phyloP scores from a whole-genome alignment of 176 grass and related monocot genomes.

The Tillandsia leiboldiana region DNA sequence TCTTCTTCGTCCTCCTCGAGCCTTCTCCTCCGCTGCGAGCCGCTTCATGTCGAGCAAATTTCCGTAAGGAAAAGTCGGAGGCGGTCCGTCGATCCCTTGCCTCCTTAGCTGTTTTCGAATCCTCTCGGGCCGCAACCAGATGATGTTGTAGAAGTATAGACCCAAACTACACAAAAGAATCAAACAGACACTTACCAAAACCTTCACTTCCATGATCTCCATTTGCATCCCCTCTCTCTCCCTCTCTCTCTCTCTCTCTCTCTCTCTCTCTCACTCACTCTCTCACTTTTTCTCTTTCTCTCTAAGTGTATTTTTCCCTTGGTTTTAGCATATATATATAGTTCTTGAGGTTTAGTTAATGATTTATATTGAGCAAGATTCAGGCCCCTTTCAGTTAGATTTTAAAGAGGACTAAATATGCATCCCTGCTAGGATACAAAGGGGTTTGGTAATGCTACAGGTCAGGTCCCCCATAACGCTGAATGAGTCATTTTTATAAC shows the following conservation, averaged over 20 bases:
- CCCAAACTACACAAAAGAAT: constrained; percentile 47
- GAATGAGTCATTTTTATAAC: too few species aligned
- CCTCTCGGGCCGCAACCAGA: constrained; percentile 53
- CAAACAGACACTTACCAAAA: constrained; percentile 35
- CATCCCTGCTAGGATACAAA: too few species aligned
- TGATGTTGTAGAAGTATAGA: constrained; percentile 52
- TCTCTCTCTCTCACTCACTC: not conserved
- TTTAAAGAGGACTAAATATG: too few species aligned
- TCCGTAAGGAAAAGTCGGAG: constrained; percentile 65
- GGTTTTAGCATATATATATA: not conserved
- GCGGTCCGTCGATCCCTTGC: constrained; percentile 63
- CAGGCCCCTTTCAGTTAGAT: too few species aligned
- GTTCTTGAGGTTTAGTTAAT: not conserved
- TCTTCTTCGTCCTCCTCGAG: not conserved
- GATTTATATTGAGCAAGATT: too few species aligned
- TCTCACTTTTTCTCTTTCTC: constrained; percentile 1
- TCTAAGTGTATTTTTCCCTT: not conserved
- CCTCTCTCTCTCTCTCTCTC: not conserved
- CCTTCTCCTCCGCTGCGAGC: constrained; percentile 20
- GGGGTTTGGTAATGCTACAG: too few species aligned
- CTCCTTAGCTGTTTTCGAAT: constrained; percentile 42
- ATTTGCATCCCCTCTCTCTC: not conserved
- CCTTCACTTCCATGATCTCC: constrained; percentile 26
- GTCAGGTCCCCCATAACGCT: too few species aligned
- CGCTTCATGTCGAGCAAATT: constrained; percentile 68